Conservation (phyloP, 305 asterid species). For the Fraxinus greggii region DNA sequence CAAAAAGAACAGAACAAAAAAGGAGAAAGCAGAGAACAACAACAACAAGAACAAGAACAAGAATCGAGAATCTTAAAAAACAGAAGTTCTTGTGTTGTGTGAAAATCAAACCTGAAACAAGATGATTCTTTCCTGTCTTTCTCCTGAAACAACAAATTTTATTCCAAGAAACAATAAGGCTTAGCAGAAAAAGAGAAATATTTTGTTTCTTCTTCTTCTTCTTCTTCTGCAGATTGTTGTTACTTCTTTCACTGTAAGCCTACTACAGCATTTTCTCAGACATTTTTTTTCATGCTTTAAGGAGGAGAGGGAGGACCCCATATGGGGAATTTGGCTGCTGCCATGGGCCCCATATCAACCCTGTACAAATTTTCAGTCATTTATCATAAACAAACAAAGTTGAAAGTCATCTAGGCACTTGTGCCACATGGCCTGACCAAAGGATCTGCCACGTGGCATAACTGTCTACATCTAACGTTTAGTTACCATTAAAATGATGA, state of each 20-base stretch:
- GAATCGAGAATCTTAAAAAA: constrained; percentile 19
- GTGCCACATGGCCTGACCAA: constrained; percentile 39
- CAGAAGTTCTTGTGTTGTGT: not conserved
- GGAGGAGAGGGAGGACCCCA: constrained; percentile 32
- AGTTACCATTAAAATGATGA: not conserved
- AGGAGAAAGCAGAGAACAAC: constrained; percentile 11
- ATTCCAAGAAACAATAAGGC: constrained; percentile 26
- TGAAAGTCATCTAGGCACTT: constrained; percentile 25
- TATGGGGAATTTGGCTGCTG: constrained; percentile 10
- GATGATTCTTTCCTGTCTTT: constrained; percentile 6
- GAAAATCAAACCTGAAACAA: constrained; percentile 13
- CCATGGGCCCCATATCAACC: constrained; percentile 24
- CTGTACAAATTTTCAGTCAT: constrained; percentile 28
- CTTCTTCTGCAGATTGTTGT: constrained; percentile 32
- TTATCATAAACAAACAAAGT: constrained; percentile 28
- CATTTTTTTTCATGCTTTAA: constrained; percentile 28
- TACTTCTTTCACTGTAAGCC: constrained; percentile 10
- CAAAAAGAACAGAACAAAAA: constrained; percentile 1
- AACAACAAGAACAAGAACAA: not conserved
- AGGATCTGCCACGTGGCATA: constrained; percentile 32
- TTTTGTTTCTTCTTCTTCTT: constrained; percentile 19
- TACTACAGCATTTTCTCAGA: constrained; percentile 24
- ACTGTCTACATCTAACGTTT: constrained; percentile 28
- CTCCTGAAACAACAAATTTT: not conserved
- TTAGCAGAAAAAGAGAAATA: constrained; percentile 25